Base-by-base conservation (phyloP, 2,329 filamentous ascomycete genomes). In the Stylonectria norvegica region DNA sequence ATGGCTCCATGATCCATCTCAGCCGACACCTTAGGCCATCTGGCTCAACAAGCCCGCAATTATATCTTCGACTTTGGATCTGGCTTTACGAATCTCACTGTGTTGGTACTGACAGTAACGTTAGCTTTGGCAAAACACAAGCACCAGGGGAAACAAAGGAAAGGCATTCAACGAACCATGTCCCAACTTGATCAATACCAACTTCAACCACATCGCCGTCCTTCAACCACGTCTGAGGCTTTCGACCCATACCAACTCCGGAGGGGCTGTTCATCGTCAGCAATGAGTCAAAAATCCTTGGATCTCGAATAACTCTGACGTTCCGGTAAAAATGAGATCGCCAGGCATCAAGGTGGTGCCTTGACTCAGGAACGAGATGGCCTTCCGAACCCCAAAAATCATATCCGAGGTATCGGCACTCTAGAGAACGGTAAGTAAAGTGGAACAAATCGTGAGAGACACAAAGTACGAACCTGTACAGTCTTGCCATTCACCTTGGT, bases 191-290 rank as follows among this genome's bases (percentile, higher is more conserved):
- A 52, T 87, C 81, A 2, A 88, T 69, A 5, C 71, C 72, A 35
- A 88, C 83, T 58, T 86, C 80, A 15, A 87, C 81, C 16, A 79
- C 64, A 59, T 88, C 85, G 4, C 83, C 81, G 58, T 88, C 73
- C 61, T 82, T 79, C 41, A 88, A 65, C 81, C 83, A 87, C 8
- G 85, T 52, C 42, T 74, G 76, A 3, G 83, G 83, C 40, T 75
- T 81, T 35, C 76, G 73, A 11, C 83, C 84, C 76, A 85, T 82
- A 2, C 81, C 84, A 15, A 89, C 84, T 20, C 84, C 85, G 45
- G 80, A 75, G 0, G 83, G 85, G 8, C 76, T 47, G 33, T 36
- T 42, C 23, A 14, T 38, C 9, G 5, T 5, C 3, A 10, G 34
- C n/a, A 9, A 15, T 20, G 3, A 32, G 31, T 29, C 15, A 5